A percentile compares a stretch with the other conserved stretches of the same genome.
Evolutionary conservation across 768 basidiomycete genomes (phyloP).

Genomic region (Mycena floridula): DNA sequence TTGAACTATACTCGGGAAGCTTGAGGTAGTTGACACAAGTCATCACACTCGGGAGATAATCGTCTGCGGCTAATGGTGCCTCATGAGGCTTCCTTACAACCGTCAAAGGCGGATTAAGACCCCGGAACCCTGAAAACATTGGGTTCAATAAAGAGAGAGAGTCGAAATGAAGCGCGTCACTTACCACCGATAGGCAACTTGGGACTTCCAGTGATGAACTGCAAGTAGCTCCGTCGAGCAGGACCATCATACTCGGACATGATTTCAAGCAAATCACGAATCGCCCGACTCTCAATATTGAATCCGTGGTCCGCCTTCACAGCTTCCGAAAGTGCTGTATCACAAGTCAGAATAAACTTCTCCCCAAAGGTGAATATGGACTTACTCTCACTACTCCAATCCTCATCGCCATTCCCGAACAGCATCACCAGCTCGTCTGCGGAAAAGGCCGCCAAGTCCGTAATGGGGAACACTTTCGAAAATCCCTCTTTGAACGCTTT

Average conservation of each 20-base stretch:
- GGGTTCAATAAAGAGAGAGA: background rate
- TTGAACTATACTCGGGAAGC: constrained; percentile 90
- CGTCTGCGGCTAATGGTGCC: constrained; percentile 82
- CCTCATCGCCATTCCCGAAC: constrained; percentile 96
- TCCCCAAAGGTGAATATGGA: constrained; percentile 6
- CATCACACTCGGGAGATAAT: constrained; percentile 97
- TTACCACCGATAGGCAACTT: constrained; percentile 92
- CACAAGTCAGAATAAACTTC: background rate
- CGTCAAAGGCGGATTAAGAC: constrained; percentile 88
- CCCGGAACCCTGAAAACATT: constrained; percentile 71
- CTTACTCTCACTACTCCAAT: constrained; percentile 91
- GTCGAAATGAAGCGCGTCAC: constrained; percentile 17
- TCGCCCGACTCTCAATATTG: constrained; percentile 89
- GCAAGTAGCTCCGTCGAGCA: constrained; percentile 81
- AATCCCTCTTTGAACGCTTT: constrained; percentile 93
- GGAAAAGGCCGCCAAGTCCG: constrained; percentile 87
- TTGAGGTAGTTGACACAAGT: constrained; percentile 98
- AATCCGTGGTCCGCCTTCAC: constrained; percentile 98
- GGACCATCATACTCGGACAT: constrained; percentile 75
- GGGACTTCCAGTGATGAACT: constrained; percentile 97
- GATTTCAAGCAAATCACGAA: constrained; percentile 80
- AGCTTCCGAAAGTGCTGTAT: constrained; percentile 75
- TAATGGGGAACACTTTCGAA: constrained; percentile 92
- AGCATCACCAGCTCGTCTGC: constrained; percentile 93
- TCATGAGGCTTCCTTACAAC: constrained; percentile 98